Evolutionary conservation across 2,329 filamentous ascomycete species (phyloP).

Genomic region (Colletotrichum falcatum): DNA sequence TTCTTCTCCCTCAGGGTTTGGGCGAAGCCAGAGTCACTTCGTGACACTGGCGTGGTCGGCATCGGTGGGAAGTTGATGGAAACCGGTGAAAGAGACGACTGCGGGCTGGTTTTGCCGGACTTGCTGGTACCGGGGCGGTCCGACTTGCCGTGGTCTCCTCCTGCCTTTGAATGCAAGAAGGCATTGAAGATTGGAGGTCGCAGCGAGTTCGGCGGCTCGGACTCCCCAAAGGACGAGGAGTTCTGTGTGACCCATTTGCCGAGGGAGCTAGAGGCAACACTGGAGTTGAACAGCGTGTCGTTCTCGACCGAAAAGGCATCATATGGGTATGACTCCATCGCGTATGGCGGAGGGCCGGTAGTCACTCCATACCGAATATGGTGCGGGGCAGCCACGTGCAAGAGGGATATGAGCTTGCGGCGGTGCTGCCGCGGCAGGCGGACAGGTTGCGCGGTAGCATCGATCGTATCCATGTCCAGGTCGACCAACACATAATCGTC

Average conservation of each 20-base stretch:
- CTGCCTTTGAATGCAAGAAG: conserved; percentile 79
- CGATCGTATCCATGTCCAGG: conserved; percentile 89
- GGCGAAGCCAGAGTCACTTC: conserved; percentile 92
- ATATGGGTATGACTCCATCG: conserved; percentile 90
- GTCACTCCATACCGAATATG: conserved; percentile 87
- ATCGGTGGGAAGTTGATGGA: conserved; percentile 82
- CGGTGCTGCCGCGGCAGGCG: conserved; percentile 88
- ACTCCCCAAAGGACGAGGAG: conserved; percentile 85
- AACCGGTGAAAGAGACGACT: conserved; percentile 78
- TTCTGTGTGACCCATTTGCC: conserved; percentile 90
- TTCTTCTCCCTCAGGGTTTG: conserved; percentile 92
- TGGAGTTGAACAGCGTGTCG: conserved; percentile 80
- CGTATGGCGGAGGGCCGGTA: conserved; percentile 91
- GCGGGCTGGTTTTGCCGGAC: conserved; percentile 71
- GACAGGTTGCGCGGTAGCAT: conserved; percentile 82
- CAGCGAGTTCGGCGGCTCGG: conserved; percentile 62
- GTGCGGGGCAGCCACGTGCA: conserved; percentile 92
- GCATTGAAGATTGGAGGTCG: conserved; percentile 87
- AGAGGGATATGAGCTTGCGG: conserved; percentile 86
- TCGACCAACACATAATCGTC: conserved; percentile 97
- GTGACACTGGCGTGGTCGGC: conserved; percentile 82
- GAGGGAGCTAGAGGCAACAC: conserved; percentile 76
- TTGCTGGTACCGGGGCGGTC: conserved; percentile 84
- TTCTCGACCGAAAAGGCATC: conserved; percentile 93
- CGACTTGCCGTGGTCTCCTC: conserved; percentile 67